A percentile compares a stretch with the other conserved stretches of the same genome.
Evolutionary conservation across 345 rosid genomes (phyloP).

Genomic region (Melaleuca quinquenervia): DNA sequence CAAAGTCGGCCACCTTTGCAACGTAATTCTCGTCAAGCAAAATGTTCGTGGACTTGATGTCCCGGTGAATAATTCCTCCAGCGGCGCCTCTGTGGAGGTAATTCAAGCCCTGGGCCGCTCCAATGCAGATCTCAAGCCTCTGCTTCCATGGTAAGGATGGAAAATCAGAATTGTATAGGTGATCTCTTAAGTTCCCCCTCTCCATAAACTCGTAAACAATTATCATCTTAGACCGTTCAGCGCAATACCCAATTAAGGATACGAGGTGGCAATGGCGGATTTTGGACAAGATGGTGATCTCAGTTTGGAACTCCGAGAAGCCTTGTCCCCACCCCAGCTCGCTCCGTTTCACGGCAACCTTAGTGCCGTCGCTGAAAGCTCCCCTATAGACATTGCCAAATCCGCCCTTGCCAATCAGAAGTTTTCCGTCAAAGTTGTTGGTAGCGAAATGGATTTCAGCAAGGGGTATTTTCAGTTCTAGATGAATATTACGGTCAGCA

Average conservation of each 20-base stretch:
- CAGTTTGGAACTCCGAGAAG: constrained; percentile 36
- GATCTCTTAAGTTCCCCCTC: constrained; percentile 37
- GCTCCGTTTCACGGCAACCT: constrained; percentile 40
- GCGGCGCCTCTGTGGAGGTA: constrained; percentile 37
- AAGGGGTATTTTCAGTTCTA: constrained; percentile 22
- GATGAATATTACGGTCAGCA: constrained; percentile 9
- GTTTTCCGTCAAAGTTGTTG: constrained; percentile 18
- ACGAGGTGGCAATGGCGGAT: constrained; percentile 58
- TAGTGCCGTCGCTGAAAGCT: constrained; percentile 17
- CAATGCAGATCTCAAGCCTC: constrained; percentile 51
- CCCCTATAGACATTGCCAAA: constrained; percentile 38
- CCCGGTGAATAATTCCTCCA: constrained; percentile 43
- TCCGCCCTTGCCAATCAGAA: constrained; percentile 35
- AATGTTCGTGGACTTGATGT: constrained; percentile 49
- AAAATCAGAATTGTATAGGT: constrained; percentile 19
- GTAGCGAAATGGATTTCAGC: constrained; percentile 32
- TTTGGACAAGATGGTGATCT: constrained; percentile 44
- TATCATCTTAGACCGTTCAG: constrained; percentile 48
- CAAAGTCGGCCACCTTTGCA: constrained; percentile 56
- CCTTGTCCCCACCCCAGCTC: constrained; percentile 36
- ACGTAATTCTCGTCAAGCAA: constrained; percentile 27
- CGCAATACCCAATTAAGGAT: constrained; percentile 58
- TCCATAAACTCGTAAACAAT: constrained; percentile 54
- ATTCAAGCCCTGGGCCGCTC: constrained; percentile 38
- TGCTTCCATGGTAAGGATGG: constrained; percentile 36